A percentile compares a stretch with the other conserved stretches of the same genome.
phyloP scores from a whole-genome alignment of 2,329 filamentous ascomycete genomes.

The Ceratocystis albifundus region DNA sequence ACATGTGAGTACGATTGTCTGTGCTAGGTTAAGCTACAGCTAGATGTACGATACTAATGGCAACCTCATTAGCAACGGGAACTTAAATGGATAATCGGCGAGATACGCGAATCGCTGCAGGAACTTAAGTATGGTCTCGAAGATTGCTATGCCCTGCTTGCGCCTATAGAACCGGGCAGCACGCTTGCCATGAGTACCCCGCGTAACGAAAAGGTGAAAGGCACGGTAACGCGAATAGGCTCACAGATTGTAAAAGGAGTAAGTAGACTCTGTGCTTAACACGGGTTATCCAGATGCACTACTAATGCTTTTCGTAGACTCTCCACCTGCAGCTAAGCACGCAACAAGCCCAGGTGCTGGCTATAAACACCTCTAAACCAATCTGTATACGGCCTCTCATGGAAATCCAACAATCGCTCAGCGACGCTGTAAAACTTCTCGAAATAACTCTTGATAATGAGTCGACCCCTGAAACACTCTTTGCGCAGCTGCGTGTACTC shows the following conservation, averaged over 20 bases:
- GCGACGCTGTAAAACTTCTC: slow-evolving; percentile 71
- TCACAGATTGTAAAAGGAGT: slow-evolving; percentile 87
- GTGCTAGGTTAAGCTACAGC: not conserved
- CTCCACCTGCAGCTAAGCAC: slow-evolving; percentile 67
- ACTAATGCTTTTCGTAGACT: slow-evolving; percentile 39
- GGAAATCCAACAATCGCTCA: slow-evolving; percentile 63
- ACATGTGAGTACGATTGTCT: slow-evolving; percentile 34
- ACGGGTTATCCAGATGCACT: not conserved
- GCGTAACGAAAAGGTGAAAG: slow-evolving; percentile 82
- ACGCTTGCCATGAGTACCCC: slow-evolving; percentile 83
- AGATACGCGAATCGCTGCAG: slow-evolving; percentile 39
- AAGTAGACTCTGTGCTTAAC: slow-evolving; percentile 31
- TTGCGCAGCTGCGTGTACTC: slow-evolving; percentile 45
- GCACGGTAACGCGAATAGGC: slow-evolving; percentile 79
- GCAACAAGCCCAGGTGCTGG: slow-evolving; percentile 42
- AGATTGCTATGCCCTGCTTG: slow-evolving; percentile 78
- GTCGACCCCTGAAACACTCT: slow-evolving; percentile 45
- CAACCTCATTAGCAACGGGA: slow-evolving; percentile 37
- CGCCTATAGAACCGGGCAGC: slow-evolving; percentile 71
- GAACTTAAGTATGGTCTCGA: slow-evolving; percentile 57
- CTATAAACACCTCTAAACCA: slow-evolving; percentile 38
- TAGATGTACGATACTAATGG: slow-evolving; percentile 5
- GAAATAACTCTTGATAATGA: slow-evolving; percentile 55
- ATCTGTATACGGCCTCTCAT: slow-evolving; percentile 59
- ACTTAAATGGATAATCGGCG: slow-evolving; percentile 43